Evolutionary conservation across 73 alveolate species (phyloP).

Genomic region (Paramecium sonneborni): DNA sequence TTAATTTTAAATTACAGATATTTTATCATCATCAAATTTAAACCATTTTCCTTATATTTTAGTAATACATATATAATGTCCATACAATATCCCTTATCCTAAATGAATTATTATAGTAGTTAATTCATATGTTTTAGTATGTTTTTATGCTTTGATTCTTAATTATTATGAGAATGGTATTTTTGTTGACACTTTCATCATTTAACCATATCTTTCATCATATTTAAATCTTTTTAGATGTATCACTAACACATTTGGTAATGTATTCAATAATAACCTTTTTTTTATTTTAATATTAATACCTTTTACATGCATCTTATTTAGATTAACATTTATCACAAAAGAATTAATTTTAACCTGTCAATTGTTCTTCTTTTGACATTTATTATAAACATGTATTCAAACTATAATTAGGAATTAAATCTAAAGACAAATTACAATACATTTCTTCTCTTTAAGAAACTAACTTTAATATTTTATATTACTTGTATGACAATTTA

Average conservation of each 20-base stretch:
- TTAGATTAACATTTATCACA: slow-evolving; percentile 60
- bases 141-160: background rate
- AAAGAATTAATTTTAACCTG: slow-evolving; percentile 55
- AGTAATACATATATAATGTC: slow-evolving; percentile 54
- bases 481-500: slow-evolving; percentile 35
- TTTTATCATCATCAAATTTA: slow-evolving; percentile 65
- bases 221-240: slow-evolving; percentile 67
- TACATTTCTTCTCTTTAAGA: slow-evolving; percentile 65
- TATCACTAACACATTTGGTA: slow-evolving; percentile 47
- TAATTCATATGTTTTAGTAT: slow-evolving; percentile 1
- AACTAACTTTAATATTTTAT: background rate
- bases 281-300: background rate
- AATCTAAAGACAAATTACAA: slow-evolving; percentile 57
- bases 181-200: slow-evolving; percentile 57
- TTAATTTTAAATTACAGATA: slow-evolving; percentile 24
- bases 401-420: slow-evolving; percentile 35
- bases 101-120: slow-evolving; percentile 58
- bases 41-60: slow-evolving; percentile 56
- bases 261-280: background rate
- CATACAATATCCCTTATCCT: slow-evolving; percentile 57
- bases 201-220: slow-evolving; percentile 54
- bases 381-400: slow-evolving; percentile 11
- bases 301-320: slow-evolving; percentile 63
- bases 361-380: slow-evolving; percentile 51
- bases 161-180: slow-evolving; percentile 54